These are phyloP conservation scores for Zarea fungicola DNA, from an alignment of 2,329 filamentous ascomycete species.

Conservation along the genomic window DNA sequence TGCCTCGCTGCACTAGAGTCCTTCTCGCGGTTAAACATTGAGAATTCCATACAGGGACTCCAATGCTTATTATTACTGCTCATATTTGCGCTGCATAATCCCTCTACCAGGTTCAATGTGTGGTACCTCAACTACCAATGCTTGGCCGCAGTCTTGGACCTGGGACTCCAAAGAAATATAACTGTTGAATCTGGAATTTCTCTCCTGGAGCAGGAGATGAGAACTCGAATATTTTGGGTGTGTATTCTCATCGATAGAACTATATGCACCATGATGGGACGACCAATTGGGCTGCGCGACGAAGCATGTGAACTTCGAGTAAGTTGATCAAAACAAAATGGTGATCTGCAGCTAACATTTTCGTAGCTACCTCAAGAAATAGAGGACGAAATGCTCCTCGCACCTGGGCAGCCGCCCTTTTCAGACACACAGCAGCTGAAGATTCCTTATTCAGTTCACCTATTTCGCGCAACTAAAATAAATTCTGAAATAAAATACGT, in stretches of 20 bases:
- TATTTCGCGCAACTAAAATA: slow-evolving; percentile 42
- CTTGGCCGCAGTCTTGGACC: slow-evolving; percentile 43
- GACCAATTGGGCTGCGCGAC: slow-evolving; percentile 49
- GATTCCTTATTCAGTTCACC: slow-evolving; percentile 41
- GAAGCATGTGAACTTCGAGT: slow-evolving; percentile 50
- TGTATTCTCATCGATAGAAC: slow-evolving; percentile 47
- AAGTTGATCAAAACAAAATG: slow-evolving; percentile 17
- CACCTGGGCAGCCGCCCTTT: neutral
- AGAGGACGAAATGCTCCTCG: slow-evolving; percentile 18
- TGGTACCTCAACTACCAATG: slow-evolving; percentile 55
- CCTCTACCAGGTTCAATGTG: slow-evolving; percentile 42
- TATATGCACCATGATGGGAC: slow-evolving; percentile 51
- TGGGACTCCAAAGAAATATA: slow-evolving; percentile 47
- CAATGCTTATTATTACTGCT: slow-evolving; percentile 43
- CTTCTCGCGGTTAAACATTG: slow-evolving; percentile 40
- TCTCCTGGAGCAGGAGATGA: slow-evolving; percentile 45
- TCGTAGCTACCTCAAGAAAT: slow-evolving; percentile 25
- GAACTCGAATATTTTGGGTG: slow-evolving; percentile 52
- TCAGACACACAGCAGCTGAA: slow-evolving; percentile 18
- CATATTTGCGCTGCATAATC: slow-evolving; percentile 47
- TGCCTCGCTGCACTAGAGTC: slow-evolving; percentile 42
- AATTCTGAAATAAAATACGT: slow-evolving; percentile 56
- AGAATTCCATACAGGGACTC: slow-evolving; percentile 43
- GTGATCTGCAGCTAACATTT: slow-evolving; percentile 15
- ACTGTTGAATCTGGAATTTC: slow-evolving; percentile 38